phyloP scores from a whole-genome alignment of 2,329 filamentous ascomycete species.

The Colletotrichum chrysophilum region DNA sequence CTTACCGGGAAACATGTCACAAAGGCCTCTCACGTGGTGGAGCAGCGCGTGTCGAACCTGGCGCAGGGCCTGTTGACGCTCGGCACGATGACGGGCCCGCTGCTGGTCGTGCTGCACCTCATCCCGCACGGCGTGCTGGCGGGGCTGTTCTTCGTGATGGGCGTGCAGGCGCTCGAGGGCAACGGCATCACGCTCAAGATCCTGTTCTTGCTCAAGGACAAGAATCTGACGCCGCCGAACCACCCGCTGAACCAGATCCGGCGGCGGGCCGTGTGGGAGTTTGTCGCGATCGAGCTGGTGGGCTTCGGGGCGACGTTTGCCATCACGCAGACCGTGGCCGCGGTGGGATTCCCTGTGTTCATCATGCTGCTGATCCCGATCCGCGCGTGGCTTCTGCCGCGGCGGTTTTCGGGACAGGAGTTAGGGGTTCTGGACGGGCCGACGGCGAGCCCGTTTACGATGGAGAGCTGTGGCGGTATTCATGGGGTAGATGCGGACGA shows the following conservation, averaged over 20 bases:
- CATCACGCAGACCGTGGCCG: conserved; percentile 82
- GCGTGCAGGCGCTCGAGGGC: conserved; percentile 74
- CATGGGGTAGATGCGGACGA: conserved; percentile 48
- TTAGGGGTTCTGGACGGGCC: conserved; percentile 71
- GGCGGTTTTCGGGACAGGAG: conserved; percentile 64
- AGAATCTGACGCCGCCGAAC: conserved; percentile 59
- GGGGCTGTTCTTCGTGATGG: conserved; percentile 86
- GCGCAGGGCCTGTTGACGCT: conserved; percentile 79
- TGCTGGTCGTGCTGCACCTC: conserved; percentile 75
- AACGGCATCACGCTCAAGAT: conserved; percentile 82
- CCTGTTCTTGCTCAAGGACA: conserved; percentile 71
- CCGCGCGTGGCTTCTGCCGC: conserved; percentile 67
- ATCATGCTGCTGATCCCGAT: conserved; percentile 74
- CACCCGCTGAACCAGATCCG: conserved; percentile 70
- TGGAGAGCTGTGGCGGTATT: conserved; percentile 75
- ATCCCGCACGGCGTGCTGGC: conserved; percentile 82
- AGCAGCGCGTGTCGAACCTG: conserved; percentile 81
- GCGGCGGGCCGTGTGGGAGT: conserved; percentile 71
- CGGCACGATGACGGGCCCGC: conserved; percentile 78
- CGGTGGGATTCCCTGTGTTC: conserved; percentile 80
- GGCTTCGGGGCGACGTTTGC: conserved; percentile 82
- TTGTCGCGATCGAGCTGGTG: conserved; percentile 70
- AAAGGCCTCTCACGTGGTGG: conserved; percentile 68
- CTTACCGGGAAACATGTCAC: conserved; percentile 62
- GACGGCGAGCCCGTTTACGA: conserved; percentile 76